phyloP scores from a whole-genome alignment of 1,284 basidiomycete species.

The Ganoderma lucidum region DNA sequence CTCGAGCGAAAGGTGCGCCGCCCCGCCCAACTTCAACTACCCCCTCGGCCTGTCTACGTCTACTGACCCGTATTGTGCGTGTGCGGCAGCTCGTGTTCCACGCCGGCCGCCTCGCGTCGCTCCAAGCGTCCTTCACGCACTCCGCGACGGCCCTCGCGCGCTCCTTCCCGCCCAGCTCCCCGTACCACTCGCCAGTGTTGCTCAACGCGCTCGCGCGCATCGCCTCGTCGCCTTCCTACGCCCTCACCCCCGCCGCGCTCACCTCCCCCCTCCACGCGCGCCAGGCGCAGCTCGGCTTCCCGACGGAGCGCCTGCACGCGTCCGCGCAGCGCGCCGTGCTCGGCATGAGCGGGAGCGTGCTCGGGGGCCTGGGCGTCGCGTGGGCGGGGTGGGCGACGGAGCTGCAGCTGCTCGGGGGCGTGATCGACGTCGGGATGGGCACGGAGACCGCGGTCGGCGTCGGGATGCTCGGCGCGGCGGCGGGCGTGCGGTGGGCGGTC shows the following conservation, averaged over 20 bases:
- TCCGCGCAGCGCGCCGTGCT: constrained; percentile 71
- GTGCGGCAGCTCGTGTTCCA: constrained; percentile 69
- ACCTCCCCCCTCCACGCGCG: constrained; percentile 64
- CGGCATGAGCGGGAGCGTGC: constrained; percentile 55
- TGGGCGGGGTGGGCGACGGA: constrained; percentile 66
- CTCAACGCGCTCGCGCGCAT: constrained; percentile 72
- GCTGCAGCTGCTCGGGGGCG: constrained; percentile 49
- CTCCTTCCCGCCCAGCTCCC: constrained; percentile 46
- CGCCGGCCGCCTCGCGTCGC: constrained; percentile 67
- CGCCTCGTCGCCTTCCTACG: constrained; percentile 55
- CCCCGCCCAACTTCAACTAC: constrained; percentile 3
- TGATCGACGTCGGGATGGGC: constrained; percentile 53
- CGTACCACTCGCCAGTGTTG: constrained; percentile 71
- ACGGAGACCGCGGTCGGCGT: constrained; percentile 67
- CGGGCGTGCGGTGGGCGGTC: constrained; percentile 71
- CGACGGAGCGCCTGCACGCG: constrained; percentile 70
- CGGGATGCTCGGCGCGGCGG: constrained; percentile 61
- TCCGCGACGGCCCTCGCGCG: constrained; percentile 52
- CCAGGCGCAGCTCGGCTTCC: constrained; percentile 65
- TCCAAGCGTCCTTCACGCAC: constrained; percentile 57
- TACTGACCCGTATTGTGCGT: background rate
- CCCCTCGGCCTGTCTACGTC: background rate
- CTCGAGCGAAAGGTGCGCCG: constrained; percentile 69
- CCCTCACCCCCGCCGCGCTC: constrained; percentile 58
- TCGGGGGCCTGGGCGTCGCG: constrained; percentile 49